Evolutionary conservation across 148 eudicot genomes (phyloP).

Genomic region (Rhododendron ovatum): DNA sequence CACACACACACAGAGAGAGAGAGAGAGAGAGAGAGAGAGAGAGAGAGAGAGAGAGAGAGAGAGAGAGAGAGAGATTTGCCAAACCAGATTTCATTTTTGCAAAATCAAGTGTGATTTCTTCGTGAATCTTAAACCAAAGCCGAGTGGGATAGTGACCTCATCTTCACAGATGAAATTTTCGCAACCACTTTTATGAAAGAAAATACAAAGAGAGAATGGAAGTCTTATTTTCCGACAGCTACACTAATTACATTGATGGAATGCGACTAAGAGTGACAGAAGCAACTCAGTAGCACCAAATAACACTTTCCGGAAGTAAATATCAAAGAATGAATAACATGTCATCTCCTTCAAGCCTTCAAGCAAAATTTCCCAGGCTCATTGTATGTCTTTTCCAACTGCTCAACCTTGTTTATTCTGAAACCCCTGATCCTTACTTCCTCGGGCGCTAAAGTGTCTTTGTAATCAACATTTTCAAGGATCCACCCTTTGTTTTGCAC

Average conservation of each 20-base stretch:
- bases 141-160: background rate
- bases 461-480: slow-evolving; percentile 67
- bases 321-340: background rate
- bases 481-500: slow-evolving; percentile 81
- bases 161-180: background rate
- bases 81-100: background rate
- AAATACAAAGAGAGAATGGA: background rate
- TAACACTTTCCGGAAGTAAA: background rate
- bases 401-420: slow-evolving; percentile 72
- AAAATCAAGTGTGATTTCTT: background rate
- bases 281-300: slow-evolving; percentile 7
- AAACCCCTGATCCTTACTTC: slow-evolving; percentile 89
- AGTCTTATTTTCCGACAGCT: background rate
- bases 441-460: slow-evolving; percentile 64
- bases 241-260: background rate
- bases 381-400: slow-evolving; percentile 59
- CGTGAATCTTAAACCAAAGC: background rate
- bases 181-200: background rate
- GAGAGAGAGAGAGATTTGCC: background rate
- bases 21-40: too few relatives aligned
- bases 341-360: slow-evolving; percentile 40
- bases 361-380: slow-evolving; percentile 66
- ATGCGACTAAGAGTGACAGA: background rate
- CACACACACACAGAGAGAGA: too few relatives aligned
- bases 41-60: too few relatives aligned